These are phyloP conservation scores for Pseudonitzschia delicatissima DNA, from an alignment of 108 stramenopile genomes.

Conservation along the genomic window DNA sequence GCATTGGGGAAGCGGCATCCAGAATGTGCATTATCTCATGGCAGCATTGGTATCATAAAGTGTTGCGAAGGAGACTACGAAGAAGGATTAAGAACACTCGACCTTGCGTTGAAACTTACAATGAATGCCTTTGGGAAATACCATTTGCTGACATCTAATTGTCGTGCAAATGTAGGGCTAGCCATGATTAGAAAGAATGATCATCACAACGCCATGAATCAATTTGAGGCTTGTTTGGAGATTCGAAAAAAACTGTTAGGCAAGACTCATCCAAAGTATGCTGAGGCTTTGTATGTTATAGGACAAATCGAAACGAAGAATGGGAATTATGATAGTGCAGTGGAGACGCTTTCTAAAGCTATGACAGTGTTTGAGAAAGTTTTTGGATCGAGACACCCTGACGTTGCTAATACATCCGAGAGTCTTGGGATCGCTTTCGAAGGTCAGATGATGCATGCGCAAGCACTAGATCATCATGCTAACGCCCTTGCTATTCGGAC, in stretches of 20 bases:
- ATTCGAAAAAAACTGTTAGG: slow-evolving; percentile 27
- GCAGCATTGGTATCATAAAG: slow-evolving; percentile 10
- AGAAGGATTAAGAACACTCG: slow-evolving; percentile 8
- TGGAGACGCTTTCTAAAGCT: slow-evolving; percentile 26
- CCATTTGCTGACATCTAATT: slow-evolving; percentile 17
- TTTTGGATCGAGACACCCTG: slow-evolving; percentile 29
- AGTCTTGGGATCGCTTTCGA: slow-evolving; percentile 29
- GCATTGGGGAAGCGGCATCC: slow-evolving; percentile 22
- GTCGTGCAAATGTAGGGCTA: slow-evolving; percentile 21
- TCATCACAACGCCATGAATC: slow-evolving; percentile 20
- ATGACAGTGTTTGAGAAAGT: slow-evolving; percentile 22
- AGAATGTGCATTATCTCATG: slow-evolving; percentile 32
- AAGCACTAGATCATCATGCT: slow-evolving; percentile 32
- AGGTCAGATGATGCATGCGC: slow-evolving; percentile 4
- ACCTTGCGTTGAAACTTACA: slow-evolving; percentile 26
- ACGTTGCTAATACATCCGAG: slow-evolving; percentile 36
- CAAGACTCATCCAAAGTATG: slow-evolving; percentile 24
- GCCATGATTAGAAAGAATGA: slow-evolving; percentile 13
- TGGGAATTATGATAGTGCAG: slow-evolving; percentile 15
- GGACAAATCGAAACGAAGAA: slow-evolving; percentile 15
- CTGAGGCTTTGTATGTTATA: slow-evolving; percentile 19
- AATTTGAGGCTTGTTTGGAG: slow-evolving; percentile 29
- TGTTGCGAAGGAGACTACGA: slow-evolving; percentile 15
- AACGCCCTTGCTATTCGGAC: slow-evolving; percentile 36
- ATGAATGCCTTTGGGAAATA: slow-evolving; percentile 23